These are phyloP conservation scores for Phycomyces blakesleeanus DNA, from an alignment of 192 early-diverging fungal species.

Conservation along the genomic window DNA sequence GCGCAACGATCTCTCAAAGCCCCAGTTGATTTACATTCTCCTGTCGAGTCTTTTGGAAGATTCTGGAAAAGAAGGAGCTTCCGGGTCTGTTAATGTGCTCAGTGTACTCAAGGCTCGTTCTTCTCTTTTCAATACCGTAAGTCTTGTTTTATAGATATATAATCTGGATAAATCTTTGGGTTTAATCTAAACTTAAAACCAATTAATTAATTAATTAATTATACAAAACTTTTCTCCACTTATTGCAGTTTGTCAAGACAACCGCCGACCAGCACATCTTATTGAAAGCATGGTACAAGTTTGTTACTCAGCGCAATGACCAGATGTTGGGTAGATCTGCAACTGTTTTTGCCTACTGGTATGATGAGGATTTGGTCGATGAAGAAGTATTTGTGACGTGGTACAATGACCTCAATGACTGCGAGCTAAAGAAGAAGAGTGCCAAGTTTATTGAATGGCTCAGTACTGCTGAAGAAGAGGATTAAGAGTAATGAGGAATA, in stretches of 20 bases:
- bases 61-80: conserved; percentile 21
- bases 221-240: not conserved
- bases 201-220: too few species aligned
- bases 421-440: conserved; percentile 60
- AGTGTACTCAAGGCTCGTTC: conserved; percentile 35
- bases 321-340: conserved; percentile 53
- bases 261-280: conserved; percentile 52
- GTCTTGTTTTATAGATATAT: too few species aligned
- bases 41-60: conserved; percentile 60
- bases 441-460: conserved; percentile 76
- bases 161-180: too few species aligned
- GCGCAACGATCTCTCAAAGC: conserved; percentile 76
- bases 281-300: conserved; percentile 60
- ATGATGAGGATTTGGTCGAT: conserved; percentile 73
- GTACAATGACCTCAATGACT: conserved; percentile 45
- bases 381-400: conserved; percentile 75
- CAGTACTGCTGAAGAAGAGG: conserved; percentile 77
- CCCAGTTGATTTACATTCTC: conserved; percentile 67
- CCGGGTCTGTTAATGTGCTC: conserved; percentile 32
- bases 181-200: too few species aligned
- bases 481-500: not conserved
- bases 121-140: conserved; percentile 44
- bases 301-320: conserved; percentile 40
- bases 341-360: conserved; percentile 63
- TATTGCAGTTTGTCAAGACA: conserved; percentile 54